Evolutionary conservation across 805 yeast genomes (phyloP).

Genomic region (Kuraishia cidri): DNA sequence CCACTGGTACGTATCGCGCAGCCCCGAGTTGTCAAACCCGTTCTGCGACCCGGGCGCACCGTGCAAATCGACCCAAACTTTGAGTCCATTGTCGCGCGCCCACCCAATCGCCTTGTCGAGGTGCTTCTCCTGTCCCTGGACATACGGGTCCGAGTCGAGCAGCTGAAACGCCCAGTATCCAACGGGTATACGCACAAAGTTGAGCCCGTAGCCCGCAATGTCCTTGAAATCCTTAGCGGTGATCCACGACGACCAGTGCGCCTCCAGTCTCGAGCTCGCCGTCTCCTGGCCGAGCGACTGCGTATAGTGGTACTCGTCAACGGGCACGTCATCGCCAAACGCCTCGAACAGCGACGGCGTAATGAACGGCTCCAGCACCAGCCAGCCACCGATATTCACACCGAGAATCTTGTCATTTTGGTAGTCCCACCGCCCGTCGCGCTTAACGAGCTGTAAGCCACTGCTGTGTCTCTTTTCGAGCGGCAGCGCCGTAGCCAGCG

Average conservation of each 20-base stretch:
- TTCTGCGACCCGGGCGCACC: constrained; percentile 83
- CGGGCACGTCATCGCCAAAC: constrained; percentile 32
- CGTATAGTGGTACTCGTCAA: constrained; percentile 54
- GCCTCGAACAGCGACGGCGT: constrained; percentile 52
- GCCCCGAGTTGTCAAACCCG: constrained; percentile 79
- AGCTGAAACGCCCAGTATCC: constrained; percentile 75
- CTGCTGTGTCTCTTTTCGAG: too few relatives aligned
- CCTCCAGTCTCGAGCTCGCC: constrained; percentile 30
- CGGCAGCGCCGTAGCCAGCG: constrained; percentile 1
- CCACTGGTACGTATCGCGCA: constrained; percentile 42
- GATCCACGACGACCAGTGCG: constrained; percentile 53
- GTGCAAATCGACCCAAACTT: constrained; percentile 71
- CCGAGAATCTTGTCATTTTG: constrained; percentile 23
- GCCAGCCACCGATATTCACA: constrained; percentile 65
- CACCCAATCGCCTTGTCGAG: constrained; percentile 59
- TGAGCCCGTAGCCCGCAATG: constrained; percentile 46
- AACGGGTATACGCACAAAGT: constrained; percentile 67
- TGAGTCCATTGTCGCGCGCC: constrained; percentile 50
- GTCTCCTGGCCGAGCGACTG: constrained; percentile 35
- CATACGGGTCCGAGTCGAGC: constrained; percentile 48
- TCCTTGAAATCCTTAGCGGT: constrained; percentile 47
- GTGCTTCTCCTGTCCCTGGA: constrained; percentile 56
- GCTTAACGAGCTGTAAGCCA: constrained; percentile 10
- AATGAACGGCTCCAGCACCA: constrained; percentile 62
- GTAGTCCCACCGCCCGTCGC: constrained; percentile 20